Conservation (phyloP, 208 protist species). For the Strigomonas galati region DNA sequence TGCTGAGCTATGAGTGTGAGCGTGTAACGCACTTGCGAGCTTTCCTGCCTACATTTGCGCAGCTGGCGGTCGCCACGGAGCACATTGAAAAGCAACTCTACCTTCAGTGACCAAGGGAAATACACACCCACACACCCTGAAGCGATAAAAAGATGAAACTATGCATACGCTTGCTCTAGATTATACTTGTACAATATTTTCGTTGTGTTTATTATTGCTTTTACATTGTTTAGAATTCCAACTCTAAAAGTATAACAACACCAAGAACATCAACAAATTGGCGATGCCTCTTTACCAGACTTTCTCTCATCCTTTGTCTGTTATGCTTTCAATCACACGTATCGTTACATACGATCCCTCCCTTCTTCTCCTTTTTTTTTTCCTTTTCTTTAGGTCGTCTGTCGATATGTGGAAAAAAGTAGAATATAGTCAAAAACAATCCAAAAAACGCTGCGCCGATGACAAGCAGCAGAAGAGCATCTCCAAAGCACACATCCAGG, state of each 20-base stretch:
- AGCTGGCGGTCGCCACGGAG: conserved; percentile 71
- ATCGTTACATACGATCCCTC: background rate
- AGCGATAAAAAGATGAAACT: too few species aligned
- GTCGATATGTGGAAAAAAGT: conserved; percentile 13
- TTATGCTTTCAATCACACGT: background rate
- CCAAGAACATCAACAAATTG: too few species aligned
- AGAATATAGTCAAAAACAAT: background rate
- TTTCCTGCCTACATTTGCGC: conserved; percentile 80
- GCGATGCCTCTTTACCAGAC: too few species aligned
- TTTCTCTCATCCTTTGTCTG: conserved; percentile 2
- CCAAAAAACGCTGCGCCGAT: too few species aligned
- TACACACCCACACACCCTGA: too few species aligned
- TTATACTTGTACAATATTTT: too few species aligned
- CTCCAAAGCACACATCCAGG: too few species aligned
- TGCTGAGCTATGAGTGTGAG: conserved; percentile 64
- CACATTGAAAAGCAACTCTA: conserved; percentile 29
- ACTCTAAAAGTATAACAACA: background rate
- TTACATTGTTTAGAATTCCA: background rate
- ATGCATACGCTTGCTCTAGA: too few species aligned
- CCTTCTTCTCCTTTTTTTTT: background rate
- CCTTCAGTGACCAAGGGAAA: background rate
- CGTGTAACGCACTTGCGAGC: conserved; percentile 45
- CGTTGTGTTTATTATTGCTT: background rate
- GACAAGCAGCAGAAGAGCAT: too few species aligned
- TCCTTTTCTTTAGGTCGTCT: background rate